Evolutionary conservation across 2,329 filamentous ascomycete species (phyloP).

Genomic region (Teratosphaeria gauchensis): DNA sequence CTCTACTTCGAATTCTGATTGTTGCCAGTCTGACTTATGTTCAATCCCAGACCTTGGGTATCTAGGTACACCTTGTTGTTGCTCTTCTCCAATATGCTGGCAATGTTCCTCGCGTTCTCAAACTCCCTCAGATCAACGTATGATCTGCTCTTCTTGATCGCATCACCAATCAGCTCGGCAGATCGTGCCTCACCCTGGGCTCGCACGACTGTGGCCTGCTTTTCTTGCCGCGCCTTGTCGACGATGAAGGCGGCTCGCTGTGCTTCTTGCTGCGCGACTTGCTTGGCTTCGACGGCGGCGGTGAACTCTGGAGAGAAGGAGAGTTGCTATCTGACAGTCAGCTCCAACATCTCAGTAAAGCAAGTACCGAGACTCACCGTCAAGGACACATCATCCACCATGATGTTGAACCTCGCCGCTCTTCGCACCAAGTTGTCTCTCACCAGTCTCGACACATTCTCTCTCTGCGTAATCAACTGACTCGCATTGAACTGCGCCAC

Average conservation of each 20-base stretch:
- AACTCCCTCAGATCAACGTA: conserved; percentile 98
- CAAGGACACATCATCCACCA: conserved; percentile 92
- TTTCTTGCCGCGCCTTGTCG: conserved; percentile 98
- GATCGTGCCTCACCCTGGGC: conserved; percentile 98
- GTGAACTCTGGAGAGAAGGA: conserved; percentile 63
- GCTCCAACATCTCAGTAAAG: not conserved
- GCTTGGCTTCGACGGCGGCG: conserved; percentile 59
- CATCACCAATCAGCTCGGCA: conserved; percentile 94
- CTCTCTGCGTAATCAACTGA: conserved; percentile 97
- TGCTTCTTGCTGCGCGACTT: conserved; percentile 76
- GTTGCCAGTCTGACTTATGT: conserved; percentile 49
- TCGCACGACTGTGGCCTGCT: conserved; percentile 96
- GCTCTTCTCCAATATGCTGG: conserved; percentile 76
- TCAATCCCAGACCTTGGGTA: conserved; percentile 79
- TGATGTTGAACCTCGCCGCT: conserved; percentile 93
- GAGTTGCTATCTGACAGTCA: conserved; percentile 41
- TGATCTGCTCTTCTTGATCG: conserved; percentile 97
- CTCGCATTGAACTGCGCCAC: conserved; percentile 98
- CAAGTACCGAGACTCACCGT: conserved; percentile 40
- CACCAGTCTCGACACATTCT: conserved; percentile 86
- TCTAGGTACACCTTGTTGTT: conserved; percentile 94
- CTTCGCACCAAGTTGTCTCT: conserved; percentile 85
- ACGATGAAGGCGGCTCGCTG: conserved; percentile 95
- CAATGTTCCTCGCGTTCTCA: conserved; percentile 87
- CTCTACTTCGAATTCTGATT: conserved; percentile 1